A percentile compares a stretch with the other conserved stretches of the same genome.
phyloP scores from a whole-genome alignment of 352 stramenopile species.

The Peronospora farinosa region DNA sequence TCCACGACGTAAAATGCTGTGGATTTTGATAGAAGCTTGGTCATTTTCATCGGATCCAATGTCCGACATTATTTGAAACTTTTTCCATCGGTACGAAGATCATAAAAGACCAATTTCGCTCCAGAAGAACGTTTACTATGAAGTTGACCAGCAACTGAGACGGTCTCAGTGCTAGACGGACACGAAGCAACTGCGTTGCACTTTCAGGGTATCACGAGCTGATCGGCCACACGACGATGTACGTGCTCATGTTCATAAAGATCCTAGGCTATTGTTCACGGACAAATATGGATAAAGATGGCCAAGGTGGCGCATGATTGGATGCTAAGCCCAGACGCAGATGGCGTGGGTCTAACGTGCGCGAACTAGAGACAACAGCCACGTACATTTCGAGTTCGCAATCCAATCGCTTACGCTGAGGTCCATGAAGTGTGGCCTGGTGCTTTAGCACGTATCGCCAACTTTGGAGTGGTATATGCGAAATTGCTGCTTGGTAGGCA shows the following conservation, averaged over 20 bases:
- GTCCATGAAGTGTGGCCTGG: constrained; percentile 95
- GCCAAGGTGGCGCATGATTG: constrained; percentile 70
- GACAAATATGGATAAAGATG: constrained; percentile 77
- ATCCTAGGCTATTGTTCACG: constrained; percentile 54
- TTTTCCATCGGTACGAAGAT: too few species aligned
- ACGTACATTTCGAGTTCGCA: constrained; percentile 91
- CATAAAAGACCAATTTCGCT: too few species aligned
- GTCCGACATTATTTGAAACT: too few species aligned
- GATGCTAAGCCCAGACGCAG: constrained; percentile 86
- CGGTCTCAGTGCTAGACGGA: too few species aligned
- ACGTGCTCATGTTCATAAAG: constrained; percentile 73
- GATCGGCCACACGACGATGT: constrained; percentile 47
- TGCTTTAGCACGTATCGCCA: constrained; percentile 90
- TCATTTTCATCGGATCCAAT: too few species aligned
- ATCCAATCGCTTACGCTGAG: constrained; percentile 94
- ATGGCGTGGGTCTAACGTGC: constrained; percentile 87
- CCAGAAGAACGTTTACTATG: too few species aligned
- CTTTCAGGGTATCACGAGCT: constrained; percentile 56
- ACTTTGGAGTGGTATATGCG: constrained; percentile 85
- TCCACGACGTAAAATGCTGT: too few species aligned
- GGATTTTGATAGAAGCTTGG: too few species aligned
- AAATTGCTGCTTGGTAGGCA: constrained; percentile 77
- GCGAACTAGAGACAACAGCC: constrained; percentile 91
- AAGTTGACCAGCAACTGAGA: too few species aligned
- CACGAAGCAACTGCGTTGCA: constrained; percentile 41